phyloP scores from a whole-genome alignment of 1,284 basidiomycete species.

The Trametes pubescens region DNA sequence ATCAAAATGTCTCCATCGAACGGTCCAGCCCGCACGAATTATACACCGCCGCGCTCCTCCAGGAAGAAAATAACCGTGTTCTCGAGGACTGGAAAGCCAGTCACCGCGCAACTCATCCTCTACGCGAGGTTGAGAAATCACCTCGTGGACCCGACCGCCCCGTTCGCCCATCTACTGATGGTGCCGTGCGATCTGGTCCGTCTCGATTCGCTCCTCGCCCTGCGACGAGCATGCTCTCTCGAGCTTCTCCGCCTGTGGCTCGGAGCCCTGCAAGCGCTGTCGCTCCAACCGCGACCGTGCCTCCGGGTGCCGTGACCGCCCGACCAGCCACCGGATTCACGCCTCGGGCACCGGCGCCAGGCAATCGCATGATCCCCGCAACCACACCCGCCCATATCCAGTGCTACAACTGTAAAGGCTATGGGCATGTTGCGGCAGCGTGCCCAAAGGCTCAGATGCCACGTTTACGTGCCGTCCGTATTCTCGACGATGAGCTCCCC shows the following conservation, averaged over 20 bases:
- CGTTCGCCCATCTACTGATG: no score
- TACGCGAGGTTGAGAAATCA: not conserved
- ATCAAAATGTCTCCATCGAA: not conserved
- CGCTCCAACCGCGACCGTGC: no score
- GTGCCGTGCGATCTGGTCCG: no score
- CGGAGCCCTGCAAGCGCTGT: no score
- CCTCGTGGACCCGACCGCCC: no score
- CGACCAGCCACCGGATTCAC: no score
- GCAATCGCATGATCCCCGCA: not conserved
- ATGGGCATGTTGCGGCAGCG: not conserved
- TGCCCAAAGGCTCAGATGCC: not conserved
- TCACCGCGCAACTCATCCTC: not conserved
- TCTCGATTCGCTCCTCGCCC: no score
- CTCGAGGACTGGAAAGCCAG: slow-evolving; percentile 1
- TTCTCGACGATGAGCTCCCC: not conserved
- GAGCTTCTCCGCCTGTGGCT: no score
- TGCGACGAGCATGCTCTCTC: no score
- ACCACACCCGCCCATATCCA: not conserved
- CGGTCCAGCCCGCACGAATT: not conserved
- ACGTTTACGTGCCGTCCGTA: not conserved
- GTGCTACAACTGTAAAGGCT: slow-evolving; percentile 5
- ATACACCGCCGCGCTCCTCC: not conserved
- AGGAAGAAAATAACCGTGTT: not conserved
- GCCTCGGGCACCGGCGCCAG: no score
- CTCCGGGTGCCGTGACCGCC: no score